Conservation (phyloP, 495 filamentous ascomycete genomes). For the Recurvomyces mirabilis region DNA sequence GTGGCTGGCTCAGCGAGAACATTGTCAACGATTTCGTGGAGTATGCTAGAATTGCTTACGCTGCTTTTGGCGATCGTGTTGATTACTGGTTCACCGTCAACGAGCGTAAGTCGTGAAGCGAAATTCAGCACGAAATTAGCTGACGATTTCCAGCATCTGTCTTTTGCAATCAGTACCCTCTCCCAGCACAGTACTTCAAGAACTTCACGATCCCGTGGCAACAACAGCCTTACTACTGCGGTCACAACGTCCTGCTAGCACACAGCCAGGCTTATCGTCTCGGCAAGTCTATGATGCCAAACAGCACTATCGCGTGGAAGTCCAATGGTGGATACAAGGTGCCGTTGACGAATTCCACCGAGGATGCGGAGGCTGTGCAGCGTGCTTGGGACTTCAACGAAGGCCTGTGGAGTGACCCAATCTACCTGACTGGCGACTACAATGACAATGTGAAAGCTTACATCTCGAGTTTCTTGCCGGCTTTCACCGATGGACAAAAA, state of each 20-base stretch:
- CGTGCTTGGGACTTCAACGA: conserved; percentile 30
- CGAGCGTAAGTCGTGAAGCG: conserved; percentile 19
- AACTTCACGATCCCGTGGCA: conserved; percentile 25
- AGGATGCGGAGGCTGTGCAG: conserved; percentile 22
- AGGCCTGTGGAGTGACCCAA: conserved; percentile 27
- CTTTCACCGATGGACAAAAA: conserved; percentile 24
- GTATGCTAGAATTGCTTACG: conserved; percentile 21
- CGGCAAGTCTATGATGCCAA: conserved; percentile 27
- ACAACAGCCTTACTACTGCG: conserved; percentile 30
- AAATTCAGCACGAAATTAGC: no score
- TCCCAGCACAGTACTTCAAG: conserved; percentile 30
- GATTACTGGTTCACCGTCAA: conserved; percentile 34
- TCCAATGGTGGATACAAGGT: conserved; percentile 33
- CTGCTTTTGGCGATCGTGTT: conserved; percentile 20
- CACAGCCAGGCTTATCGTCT: conserved; percentile 30
- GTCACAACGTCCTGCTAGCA: conserved; percentile 30
- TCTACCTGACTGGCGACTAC: conserved; percentile 28
- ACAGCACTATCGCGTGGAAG: conserved; percentile 30
- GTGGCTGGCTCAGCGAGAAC: conserved; percentile 23
- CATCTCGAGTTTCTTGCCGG: conserved; percentile 23
- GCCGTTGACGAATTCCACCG: conserved; percentile 20
- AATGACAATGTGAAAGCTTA: conserved; percentile 20
- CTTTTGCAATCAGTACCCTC: conserved; percentile 28
- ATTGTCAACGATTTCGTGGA: conserved; percentile 24
- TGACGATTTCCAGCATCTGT: conserved; percentile 15